These are phyloP conservation scores for Scutellaria minor DNA, from an alignment of 257 asterid species.

Conservation along the genomic window DNA sequence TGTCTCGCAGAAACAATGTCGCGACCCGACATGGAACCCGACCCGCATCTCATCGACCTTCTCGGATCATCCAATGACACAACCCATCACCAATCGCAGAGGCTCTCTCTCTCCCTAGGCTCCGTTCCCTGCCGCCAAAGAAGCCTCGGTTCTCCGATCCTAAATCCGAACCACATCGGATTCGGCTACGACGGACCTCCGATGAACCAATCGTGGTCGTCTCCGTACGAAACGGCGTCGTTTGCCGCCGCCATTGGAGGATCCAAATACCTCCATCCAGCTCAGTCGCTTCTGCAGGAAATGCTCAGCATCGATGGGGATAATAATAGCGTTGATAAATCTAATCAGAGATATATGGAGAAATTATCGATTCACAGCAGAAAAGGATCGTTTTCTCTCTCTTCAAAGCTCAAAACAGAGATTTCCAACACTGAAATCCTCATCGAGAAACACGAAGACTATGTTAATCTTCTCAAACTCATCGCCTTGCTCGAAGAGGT, in stretches of 20 bases:
- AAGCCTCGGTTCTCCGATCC: conserved; percentile 35
- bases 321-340: conserved; percentile 43
- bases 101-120: conserved; percentile 79
- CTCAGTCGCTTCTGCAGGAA: conserved; percentile 77
- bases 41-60: conserved; percentile 66
- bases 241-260: conserved; percentile 42
- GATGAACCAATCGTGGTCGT: not conserved
- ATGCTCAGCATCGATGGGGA: conserved; percentile 61
- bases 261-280: conserved; percentile 73
- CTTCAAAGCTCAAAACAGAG: conserved; percentile 61
- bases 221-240: not conserved
- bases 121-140: conserved; percentile 45
- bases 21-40: conserved; percentile 46
- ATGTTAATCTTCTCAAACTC: conserved; percentile 61
- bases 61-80: conserved; percentile 60
- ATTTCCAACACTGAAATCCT: conserved; percentile 48
- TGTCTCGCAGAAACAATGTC: conserved; percentile 46
- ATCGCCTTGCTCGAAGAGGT: conserved; percentile 80
- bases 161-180: conserved; percentile 33
- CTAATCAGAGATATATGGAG: conserved; percentile 50
- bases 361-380: conserved; percentile 49
- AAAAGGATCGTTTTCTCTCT: conserved; percentile 51
- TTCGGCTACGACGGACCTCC: not conserved
- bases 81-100: conserved; percentile 47
- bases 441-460: conserved; percentile 53